phyloP scores from a whole-genome alignment of 768 basidiomycete genomes.

The Tylopilus plumbeoviolaceoides region DNA sequence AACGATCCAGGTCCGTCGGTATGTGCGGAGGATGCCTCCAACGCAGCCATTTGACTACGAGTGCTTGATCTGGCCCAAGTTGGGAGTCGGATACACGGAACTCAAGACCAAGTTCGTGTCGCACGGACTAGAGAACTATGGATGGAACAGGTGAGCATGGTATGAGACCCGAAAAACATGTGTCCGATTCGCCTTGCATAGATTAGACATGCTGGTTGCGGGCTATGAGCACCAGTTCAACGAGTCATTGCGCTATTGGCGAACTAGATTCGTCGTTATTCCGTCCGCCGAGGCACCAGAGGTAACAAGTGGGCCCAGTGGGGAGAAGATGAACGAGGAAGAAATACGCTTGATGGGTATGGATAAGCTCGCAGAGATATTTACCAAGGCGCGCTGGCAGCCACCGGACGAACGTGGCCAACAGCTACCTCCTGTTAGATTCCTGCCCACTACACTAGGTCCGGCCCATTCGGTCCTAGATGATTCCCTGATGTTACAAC shows the following conservation, averaged over 20 bases:
- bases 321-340: slow-evolving; percentile 78
- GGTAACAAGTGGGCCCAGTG: slow-evolving; percentile 51
- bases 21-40: slow-evolving; percentile 68
- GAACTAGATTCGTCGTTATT: slow-evolving; percentile 90
- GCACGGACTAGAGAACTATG: slow-evolving; percentile 77
- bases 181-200: slow-evolving; percentile 26
- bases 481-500: slow-evolving; percentile 68
- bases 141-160: slow-evolving; percentile 71
- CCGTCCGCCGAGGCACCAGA: slow-evolving; percentile 73
- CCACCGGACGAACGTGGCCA: slow-evolving; percentile 39
- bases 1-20: slow-evolving; percentile 81
- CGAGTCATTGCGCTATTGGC: slow-evolving; percentile 87
- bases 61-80: slow-evolving; percentile 91
- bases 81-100: slow-evolving; percentile 84
- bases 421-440: slow-evolving; percentile 57
- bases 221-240: slow-evolving; percentile 78
- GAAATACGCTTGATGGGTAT: slow-evolving; percentile 87
- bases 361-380: slow-evolving; percentile 85
- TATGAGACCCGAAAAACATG: not conserved
- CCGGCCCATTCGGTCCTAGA: slow-evolving; percentile 80
- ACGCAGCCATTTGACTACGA: slow-evolving; percentile 70
- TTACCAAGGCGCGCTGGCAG: slow-evolving; percentile 82
- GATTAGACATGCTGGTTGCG: slow-evolving; percentile 81
- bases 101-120: slow-evolving; percentile 69
- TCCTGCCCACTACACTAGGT: slow-evolving; percentile 81